Evolutionary conservation across 768 basidiomycete species (phyloP), one percentile per base, ranked within the genome.

Genomic region (Mycena pura): DNA sequence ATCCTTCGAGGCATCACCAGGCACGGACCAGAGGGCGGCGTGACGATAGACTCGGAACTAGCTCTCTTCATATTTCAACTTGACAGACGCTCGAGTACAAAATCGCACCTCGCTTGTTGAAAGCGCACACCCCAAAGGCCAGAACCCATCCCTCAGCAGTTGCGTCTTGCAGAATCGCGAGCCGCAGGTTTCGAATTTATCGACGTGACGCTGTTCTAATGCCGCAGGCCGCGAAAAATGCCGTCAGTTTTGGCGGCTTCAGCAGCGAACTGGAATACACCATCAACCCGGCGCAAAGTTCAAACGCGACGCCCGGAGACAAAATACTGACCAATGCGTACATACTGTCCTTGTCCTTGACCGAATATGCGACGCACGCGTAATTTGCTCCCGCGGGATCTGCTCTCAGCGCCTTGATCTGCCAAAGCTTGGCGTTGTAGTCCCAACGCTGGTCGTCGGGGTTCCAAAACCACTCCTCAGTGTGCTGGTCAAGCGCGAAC

Each of bases 351-450:
- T 27, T 24, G 39, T 62, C 60, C 28, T 53, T 54, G n/a, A 45
- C 55, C 27, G 48, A 21, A 36, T 53, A 61, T 9, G 21, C 55
- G 10, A 22, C 15, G 34, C 49, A 57, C 10, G 56, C 60, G 31
- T 53, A 43, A 14, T 14, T 7, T 8, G 60, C 64, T 27, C 59
- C 64, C n/a, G 48, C 34, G 10, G 51, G 44, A 32, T 47, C 44
- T n/a, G 60, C 64, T 29, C 64, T 51, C n/a, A 65, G 38, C 11
- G 55, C 45, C 27, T 58, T 61, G 13, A 62, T 22, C 50, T 58
- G 50, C 59, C 54, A 65, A 1, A 65, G 40, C 2, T 11, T 43
- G 21, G 24, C 31, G 4, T 6, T 51, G 40, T 52, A 57, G 6
- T 57, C 6, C 25, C 32, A n/a, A n/a, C n/a, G n/a, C n/a, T n/a